Evolutionary conservation across 139 green algal genomes (phyloP).

Genomic region (Microglena sp.): DNA sequence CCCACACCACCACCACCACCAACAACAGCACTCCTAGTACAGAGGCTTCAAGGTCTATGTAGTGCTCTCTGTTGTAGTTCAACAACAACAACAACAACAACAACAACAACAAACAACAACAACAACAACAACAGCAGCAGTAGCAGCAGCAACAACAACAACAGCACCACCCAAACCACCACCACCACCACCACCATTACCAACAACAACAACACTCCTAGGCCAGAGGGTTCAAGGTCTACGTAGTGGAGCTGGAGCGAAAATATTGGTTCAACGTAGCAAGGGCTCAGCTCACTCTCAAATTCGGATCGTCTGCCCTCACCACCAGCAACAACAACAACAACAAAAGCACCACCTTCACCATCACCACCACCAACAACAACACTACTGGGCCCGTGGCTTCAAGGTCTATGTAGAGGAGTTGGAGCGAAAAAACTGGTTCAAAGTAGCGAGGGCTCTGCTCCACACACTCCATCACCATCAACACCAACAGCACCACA

Average conservation of each 20-base stretch:
- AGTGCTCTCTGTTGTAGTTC: slow-evolving; percentile 30
- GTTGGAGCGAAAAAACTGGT: slow-evolving; percentile 40
- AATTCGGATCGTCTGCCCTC: slow-evolving; percentile 44
- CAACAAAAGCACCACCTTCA: too few species aligned
- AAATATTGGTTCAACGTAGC: slow-evolving; percentile 49
- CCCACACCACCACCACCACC: too few species aligned
- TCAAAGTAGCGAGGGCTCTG: slow-evolving; percentile 36
- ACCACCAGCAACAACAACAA: too few species aligned
- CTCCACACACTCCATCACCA: slow-evolving; percentile 16
- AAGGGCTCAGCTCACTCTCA: slow-evolving; percentile 25
- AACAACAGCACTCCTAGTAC: too few species aligned
- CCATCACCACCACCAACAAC: too few species aligned
- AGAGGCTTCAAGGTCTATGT: slow-evolving; percentile 35
- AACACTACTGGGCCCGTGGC: slow-evolving; percentile 28
- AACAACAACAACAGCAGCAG: too few species aligned
- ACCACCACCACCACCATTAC: too few species aligned
- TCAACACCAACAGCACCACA: too few species aligned
- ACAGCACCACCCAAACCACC: too few species aligned
- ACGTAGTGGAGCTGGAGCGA: slow-evolving; percentile 32
- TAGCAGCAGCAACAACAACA: too few species aligned
- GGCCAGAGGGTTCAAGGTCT: too few species aligned
- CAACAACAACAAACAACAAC: slow-evolving; percentile 32
- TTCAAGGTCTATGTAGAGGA: slow-evolving; percentile 35
- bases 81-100: slow-evolving; percentile 39
- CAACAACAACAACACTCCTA: too few species aligned